Evolutionary conservation across 129 eudicot genomes (phyloP).

Genomic region (Lactuca saligna): DNA sequence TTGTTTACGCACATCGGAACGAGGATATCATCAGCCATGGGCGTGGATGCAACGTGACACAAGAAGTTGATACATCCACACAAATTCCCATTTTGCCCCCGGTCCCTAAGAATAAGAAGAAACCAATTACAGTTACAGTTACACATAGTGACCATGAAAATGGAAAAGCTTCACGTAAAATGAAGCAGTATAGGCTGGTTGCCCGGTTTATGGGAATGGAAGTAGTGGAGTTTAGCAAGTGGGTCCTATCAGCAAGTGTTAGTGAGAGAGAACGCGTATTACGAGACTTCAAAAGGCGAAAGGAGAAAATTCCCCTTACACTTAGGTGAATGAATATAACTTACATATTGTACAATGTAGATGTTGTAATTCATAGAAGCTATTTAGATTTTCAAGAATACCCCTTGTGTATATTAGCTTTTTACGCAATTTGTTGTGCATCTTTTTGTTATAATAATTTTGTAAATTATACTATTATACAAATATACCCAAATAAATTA

Average conservation of each 20-base stretch:
- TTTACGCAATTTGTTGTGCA: too few relatives aligned
- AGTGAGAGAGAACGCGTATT: conserved; percentile 56
- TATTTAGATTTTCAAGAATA: too few relatives aligned
- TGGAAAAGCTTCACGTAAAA: conserved; percentile 37
- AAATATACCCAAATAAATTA: too few relatives aligned
- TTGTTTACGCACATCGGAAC: conserved; percentile 81
- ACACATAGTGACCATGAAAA: conserved; percentile 15
- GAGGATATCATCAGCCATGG: conserved; percentile 75
- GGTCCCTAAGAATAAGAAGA: conserved; percentile 27
- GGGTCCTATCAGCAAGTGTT: conserved; percentile 64
- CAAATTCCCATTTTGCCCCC: conserved; percentile 27
- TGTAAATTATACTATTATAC: too few relatives aligned
- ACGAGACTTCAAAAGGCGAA: conserved; percentile 46
- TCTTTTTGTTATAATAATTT: too few relatives aligned
- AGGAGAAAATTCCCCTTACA: conserved; percentile 31
- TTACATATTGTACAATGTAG: conserved; percentile 9
- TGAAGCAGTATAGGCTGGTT: conserved; percentile 51
- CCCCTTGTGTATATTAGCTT: too few relatives aligned
- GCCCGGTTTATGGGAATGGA: conserved; percentile 64
- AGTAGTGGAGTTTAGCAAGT: conserved; percentile 71
- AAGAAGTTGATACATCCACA: conserved; percentile 19
- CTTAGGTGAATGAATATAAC: not conserved
- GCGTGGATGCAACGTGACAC: conserved; percentile 29
- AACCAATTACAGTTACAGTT: not conserved
- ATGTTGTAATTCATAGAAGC: not conserved